phyloP scores from a whole-genome alignment of 2,329 filamentous ascomycete species.

The Fusarium floridanum region DNA sequence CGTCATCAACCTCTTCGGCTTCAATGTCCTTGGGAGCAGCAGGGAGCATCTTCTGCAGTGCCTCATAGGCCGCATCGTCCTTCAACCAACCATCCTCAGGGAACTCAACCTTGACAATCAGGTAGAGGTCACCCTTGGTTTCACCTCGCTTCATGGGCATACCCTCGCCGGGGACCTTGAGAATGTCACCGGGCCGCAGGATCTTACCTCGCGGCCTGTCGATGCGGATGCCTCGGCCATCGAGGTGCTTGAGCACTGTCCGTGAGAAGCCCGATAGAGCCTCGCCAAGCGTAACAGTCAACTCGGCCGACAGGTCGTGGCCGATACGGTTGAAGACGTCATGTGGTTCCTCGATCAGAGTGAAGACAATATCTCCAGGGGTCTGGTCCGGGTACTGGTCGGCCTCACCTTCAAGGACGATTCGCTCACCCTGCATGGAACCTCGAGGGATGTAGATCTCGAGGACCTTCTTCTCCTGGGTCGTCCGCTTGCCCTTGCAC shows the following conservation, averaged over 20 bases:
- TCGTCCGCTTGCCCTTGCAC: conserved; percentile 93
- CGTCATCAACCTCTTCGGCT: conserved; percentile 85
- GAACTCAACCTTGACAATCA: conserved; percentile 88
- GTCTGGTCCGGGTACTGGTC: conserved; percentile 91
- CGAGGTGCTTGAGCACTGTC: conserved; percentile 91
- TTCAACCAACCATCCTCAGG: conserved; percentile 87
- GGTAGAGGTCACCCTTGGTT: conserved; percentile 85
- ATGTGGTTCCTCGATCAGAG: conserved; percentile 84
- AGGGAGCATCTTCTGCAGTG: conserved; percentile 82
- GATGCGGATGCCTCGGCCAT: conserved; percentile 89
- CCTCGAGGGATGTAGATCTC: conserved; percentile 97
- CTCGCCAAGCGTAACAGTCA: conserved; percentile 86
- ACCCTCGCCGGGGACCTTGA: conserved; percentile 90
- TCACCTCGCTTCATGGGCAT: conserved; percentile 95
- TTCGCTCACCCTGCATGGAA: conserved; percentile 87
- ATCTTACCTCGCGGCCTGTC: conserved; percentile 85
- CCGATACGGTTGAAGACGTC: conserved; percentile 86
- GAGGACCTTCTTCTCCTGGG: conserved; percentile 90
- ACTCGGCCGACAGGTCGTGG: conserved; percentile 83
- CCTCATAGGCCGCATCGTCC: conserved; percentile 77
- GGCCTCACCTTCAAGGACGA: conserved; percentile 91
- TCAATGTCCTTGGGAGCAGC: conserved; percentile 70
- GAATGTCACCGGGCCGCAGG: conserved; percentile 83
- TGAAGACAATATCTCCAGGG: conserved; percentile 94
- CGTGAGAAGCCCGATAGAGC: conserved; percentile 90